Base-by-base conservation (phyloP, 2,329 filamentous ascomycete genomes). In the Nothomitra cinnamomea region DNA sequence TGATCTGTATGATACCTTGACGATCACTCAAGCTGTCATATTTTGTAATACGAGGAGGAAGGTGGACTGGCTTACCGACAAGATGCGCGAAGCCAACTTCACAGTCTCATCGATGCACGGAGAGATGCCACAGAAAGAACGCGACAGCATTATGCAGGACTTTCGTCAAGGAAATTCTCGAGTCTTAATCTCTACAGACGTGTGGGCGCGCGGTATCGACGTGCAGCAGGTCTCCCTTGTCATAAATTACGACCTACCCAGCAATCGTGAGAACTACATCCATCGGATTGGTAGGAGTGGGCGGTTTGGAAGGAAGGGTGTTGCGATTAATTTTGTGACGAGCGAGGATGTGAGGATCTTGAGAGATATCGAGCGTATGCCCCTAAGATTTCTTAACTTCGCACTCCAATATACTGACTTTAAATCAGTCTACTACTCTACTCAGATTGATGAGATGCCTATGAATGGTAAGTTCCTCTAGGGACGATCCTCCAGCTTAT, bases 221-320 rank as follows among this genome's bases (percentile, higher is more conserved):
- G 92, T 98, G 51, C 92, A 98, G 71, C 92, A 98, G 69, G 92
- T 98, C 62, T 94, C 86, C 57, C 74, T 98, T 64, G 92, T 98
- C 57, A 98, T 98, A 76, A 98, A 98, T 75, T 98, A 98, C 69
- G 92, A 98, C 67, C 75, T 98, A 56, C 92, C 92, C 2, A 92
- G 85, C 70, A 96, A 98, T 71, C 88, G 92, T 77, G 92, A 98
- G 72, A 98, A 98, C 74, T 98, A 98, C 70, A 96, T 98, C 69
- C 92, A 98, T 74, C 84, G 92, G 62, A 98, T 98, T 63, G 92
- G 92, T 66, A 82, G 92, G 66, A 92, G 87, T 66, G 92, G 92
- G 61, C 81, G 92, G 61, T 98, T 98, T 63, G 92, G 92, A 63
- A 81, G 92, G 64, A 98, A 98, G 75, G 92, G 92, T 77, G 92